phyloP scores from a whole-genome alignment of 495 filamentous ascomycete genomes.

The Aspergillus cristatus region DNA sequence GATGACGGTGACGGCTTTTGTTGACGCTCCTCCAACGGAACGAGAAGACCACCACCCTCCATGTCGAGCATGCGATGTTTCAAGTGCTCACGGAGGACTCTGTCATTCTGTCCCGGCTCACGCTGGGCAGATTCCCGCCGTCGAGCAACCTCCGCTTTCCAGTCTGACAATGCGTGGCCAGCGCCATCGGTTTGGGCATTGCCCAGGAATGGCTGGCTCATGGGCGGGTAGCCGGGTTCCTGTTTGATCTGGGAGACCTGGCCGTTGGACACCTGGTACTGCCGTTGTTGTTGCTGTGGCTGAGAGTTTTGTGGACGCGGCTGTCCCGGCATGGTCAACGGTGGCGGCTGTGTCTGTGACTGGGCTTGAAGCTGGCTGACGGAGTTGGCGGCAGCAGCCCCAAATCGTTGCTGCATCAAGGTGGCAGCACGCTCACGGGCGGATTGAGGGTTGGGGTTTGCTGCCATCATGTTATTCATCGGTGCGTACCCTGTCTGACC shows the following conservation, averaged over 20 bases:
- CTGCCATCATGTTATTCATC: slow-evolving; percentile 28
- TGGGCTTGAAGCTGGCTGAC: slow-evolving; percentile 56
- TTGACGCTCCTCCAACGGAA: slow-evolving; percentile 45
- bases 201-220: slow-evolving; percentile 24
- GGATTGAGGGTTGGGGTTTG: slow-evolving; percentile 33
- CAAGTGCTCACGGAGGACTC: slow-evolving; percentile 30
- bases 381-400: slow-evolving; percentile 57
- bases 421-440: slow-evolving; percentile 60
- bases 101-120: slow-evolving; percentile 50
- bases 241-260: slow-evolving; percentile 40
- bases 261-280: slow-evolving; percentile 32
- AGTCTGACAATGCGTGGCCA: slow-evolving; percentile 40
- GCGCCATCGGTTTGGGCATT: slow-evolving; percentile 67
- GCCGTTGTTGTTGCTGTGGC: background rate
- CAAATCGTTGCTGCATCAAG: slow-evolving; percentile 61
- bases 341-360: slow-evolving; percentile 11
- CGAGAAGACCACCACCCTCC: slow-evolving; percentile 75
- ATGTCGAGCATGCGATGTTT: slow-evolving; percentile 53
- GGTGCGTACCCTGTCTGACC: slow-evolving; percentile 33
- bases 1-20: slow-evolving; percentile 11
- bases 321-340: slow-evolving; percentile 33
- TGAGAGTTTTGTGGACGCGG: slow-evolving; percentile 28
- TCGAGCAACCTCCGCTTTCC: slow-evolving; percentile 50
- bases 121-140: slow-evolving; percentile 51
- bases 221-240: slow-evolving; percentile 36